These are phyloP conservation scores for Rhizopogon rudus DNA, from an alignment of 768 basidiomycete species.

Conservation along the genomic window DNA sequence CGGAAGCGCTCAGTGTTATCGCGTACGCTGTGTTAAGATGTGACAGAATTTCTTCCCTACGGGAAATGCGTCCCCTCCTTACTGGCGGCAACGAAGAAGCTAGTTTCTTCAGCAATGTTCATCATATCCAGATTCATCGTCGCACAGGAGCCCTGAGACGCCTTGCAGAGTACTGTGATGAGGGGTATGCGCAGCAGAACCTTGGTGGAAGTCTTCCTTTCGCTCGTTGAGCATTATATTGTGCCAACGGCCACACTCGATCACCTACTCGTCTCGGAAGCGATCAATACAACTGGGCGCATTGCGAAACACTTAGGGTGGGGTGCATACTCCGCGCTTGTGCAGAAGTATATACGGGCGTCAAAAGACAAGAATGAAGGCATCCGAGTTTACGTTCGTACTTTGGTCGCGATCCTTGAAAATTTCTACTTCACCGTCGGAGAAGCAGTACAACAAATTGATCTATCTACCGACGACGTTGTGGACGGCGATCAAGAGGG, in stretches of 20 bases:
- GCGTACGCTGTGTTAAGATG: constrained; percentile 70
- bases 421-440: constrained; percentile 91
- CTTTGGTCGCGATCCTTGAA: constrained; percentile 80
- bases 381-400: constrained; percentile 79
- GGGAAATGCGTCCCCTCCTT: constrained; percentile 78
- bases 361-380: constrained; percentile 62
- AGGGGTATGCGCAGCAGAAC: constrained; percentile 64
- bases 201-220: constrained; percentile 79
- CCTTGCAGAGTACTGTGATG: constrained; percentile 72
- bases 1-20: constrained; percentile 76
- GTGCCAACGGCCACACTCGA: constrained; percentile 56
- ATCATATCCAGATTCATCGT: constrained; percentile 90
- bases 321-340: constrained; percentile 75
- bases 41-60: constrained; percentile 49
- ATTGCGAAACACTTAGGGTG: constrained; percentile 77
- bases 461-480: constrained; percentile 20
- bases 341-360: constrained; percentile 77
- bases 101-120: constrained; percentile 94
- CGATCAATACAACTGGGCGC: constrained; percentile 72
- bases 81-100: constrained; percentile 90
- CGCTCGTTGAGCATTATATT: constrained; percentile 81
- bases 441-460: constrained; percentile 34
- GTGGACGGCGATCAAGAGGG: constrained; percentile 28
- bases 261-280: constrained; percentile 88
- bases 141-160: constrained; percentile 81